phyloP scores from a whole-genome alignment of 2,329 filamentous ascomycete species.

The Colletotrichum siamense region DNA sequence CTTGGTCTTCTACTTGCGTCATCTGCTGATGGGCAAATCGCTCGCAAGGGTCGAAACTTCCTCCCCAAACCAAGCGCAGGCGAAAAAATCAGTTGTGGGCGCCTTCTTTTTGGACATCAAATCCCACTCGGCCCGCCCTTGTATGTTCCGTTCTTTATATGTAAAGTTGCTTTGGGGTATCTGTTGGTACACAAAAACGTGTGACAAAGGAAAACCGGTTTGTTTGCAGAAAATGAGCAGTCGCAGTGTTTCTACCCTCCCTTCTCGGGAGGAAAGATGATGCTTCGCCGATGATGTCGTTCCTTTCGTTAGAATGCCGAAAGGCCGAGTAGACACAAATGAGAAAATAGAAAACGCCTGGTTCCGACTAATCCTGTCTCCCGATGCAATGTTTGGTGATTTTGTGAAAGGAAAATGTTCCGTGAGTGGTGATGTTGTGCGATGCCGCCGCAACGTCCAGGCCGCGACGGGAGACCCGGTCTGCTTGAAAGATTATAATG shows the following conservation, averaged over 20 bases:
- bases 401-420: not conserved
- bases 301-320: not conserved
- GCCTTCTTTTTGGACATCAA: not conserved
- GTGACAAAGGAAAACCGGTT: slow-evolving; percentile 18
- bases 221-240: not conserved
- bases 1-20: not conserved
- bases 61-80: slow-evolving; percentile 1
- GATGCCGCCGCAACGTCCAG: slow-evolving; percentile 19
- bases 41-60: not conserved
- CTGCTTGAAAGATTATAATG: slow-evolving; percentile 2
- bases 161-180: slow-evolving; percentile 23
- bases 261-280: not conserved
- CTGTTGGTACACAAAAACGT: slow-evolving; percentile 23
- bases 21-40: rapidly evolving
- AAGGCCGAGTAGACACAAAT: not conserved
- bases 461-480: slow-evolving; percentile 17
- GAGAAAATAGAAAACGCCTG: slow-evolving; percentile 16
- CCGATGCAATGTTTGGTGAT: not conserved
- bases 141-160: slow-evolving; percentile 20
- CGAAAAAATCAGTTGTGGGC: not conserved
- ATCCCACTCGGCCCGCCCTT: not conserved
- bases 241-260: not conserved
- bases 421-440: slow-evolving; percentile 24
- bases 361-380: slow-evolving; percentile 17
- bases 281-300: slow-evolving; percentile 12